Base-by-base conservation (phyloP, 2,329 filamentous ascomycete species). In the Exutisphaerella laricina region DNA sequence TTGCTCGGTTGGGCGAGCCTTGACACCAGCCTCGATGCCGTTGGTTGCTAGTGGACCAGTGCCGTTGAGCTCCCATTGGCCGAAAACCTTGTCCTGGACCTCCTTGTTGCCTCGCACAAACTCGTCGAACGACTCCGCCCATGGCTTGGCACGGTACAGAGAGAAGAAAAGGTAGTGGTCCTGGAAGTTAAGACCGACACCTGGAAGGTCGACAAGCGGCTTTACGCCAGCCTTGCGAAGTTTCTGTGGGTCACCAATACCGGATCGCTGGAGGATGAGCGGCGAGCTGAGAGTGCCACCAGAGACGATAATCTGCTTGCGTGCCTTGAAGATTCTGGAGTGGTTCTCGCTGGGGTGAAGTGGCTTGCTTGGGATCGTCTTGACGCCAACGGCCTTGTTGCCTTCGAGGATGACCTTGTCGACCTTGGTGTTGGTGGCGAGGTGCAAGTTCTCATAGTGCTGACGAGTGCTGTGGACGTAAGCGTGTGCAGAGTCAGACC, bases 31-130 rank as follows among this genome's bases (percentile, higher is more conserved):
- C 0, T 89, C 84, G 50, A 89, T 88, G 48, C 82, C 84, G 58
- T 88, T 88, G 35, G 85, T 88, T 1, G 84, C 75, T 28, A 88
- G 69, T 1, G 84, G 84, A 0, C 85, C 85, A 2, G 85, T 89
- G 2, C 85, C 85, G 58, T 88, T 88, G 49, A 81, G 64, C 48
- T 86, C 80, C 85, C 85, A 89, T 61, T 88, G 83, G 1, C 86
- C 75, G 48, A 79, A 88, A 5, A 88, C 80, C 50, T 67, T 74
- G 66, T 87, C 83, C 63, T 90, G 85, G 0, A 80, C 73, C 43
- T 82, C 78, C 0, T 84, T 82, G 25, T 83, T 82, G 29, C 85
- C 85, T 36, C 85, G 78, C 6, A 82, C 74, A 59, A 89, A 89
- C 61, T 89, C 85, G 56, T 89, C 85, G 51, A 90, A 90, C 8